These are phyloP conservation scores for Gastroboletus turbinatus DNA, from an alignment of 1,284 basidiomycete genomes.

Conservation along the genomic window DNA sequence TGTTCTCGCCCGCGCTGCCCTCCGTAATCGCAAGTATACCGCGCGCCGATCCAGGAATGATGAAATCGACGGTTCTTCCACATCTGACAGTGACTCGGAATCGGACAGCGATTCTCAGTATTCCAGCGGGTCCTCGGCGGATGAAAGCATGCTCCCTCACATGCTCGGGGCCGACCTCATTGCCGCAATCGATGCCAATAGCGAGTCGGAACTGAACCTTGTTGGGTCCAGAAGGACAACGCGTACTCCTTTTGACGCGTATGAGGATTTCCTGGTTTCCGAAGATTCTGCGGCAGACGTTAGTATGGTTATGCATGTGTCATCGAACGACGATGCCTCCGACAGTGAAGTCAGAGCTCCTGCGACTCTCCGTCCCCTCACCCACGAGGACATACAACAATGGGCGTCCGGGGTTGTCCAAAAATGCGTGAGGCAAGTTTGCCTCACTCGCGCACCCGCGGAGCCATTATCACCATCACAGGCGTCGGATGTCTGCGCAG, in stretches of 20 bases:
- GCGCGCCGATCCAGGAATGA: not conserved
- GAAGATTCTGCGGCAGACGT: slow-evolving; percentile 22
- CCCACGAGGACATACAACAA: slow-evolving; percentile 26
- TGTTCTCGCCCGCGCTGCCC: slow-evolving; percentile 23
- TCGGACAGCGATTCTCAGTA: slow-evolving; percentile 19
- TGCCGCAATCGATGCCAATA: slow-evolving; percentile 30
- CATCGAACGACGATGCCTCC: slow-evolving; percentile 12
- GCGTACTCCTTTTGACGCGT: not conserved
- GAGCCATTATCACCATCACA: slow-evolving; percentile 28
- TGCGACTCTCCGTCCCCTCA: slow-evolving; percentile 16
- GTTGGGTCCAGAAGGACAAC: not conserved
- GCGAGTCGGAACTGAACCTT: slow-evolving; percentile 26
- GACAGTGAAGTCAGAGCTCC: slow-evolving; percentile 10
- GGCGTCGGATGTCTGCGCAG: slow-evolving; percentile 30
- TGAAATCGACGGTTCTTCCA: slow-evolving; percentile 5
- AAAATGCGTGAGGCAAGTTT: slow-evolving; percentile 24
- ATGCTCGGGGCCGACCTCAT: slow-evolving; percentile 31
- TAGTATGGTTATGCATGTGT: slow-evolving; percentile 26
- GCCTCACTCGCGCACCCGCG: slow-evolving; percentile 5
- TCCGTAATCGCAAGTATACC: slow-evolving; percentile 20
- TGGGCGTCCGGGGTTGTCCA: slow-evolving; percentile 30
- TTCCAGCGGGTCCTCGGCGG: slow-evolving; percentile 23
- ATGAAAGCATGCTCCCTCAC: slow-evolving; percentile 24
- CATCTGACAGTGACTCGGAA: slow-evolving; percentile 22
- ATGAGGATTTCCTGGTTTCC: slow-evolving; percentile 14